Conservation (phyloP, 1,284 basidiomycete genomes). For the Microbotryum saponariae region DNA sequence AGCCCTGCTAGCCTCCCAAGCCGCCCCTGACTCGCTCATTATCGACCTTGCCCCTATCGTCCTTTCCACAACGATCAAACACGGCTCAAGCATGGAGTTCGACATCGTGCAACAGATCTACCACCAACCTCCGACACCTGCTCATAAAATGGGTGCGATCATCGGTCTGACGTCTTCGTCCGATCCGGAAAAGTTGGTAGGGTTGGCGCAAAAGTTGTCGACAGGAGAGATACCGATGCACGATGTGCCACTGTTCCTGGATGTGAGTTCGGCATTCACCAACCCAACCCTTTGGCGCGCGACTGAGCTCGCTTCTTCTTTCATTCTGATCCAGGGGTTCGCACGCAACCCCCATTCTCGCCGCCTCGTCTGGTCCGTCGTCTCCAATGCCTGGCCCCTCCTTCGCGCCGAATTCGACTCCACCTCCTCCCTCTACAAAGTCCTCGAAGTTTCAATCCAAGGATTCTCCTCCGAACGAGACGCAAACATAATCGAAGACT, state of each 20-base stretch:
- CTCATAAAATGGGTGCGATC: conserved; percentile 42
- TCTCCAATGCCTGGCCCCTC: conserved; percentile 16
- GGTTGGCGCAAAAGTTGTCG: conserved; percentile 37
- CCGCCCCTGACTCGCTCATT: conserved; percentile 66
- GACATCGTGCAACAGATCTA: conserved; percentile 51
- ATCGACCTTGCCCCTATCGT: conserved; percentile 63
- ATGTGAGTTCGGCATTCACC: not conserved
- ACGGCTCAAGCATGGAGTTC: conserved; percentile 12
- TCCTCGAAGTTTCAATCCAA: too few species aligned
- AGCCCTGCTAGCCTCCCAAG: conserved; percentile 55
- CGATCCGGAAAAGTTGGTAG: conserved; percentile 36
- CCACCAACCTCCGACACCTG: conserved; percentile 56
- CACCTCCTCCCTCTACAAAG: too few species aligned
- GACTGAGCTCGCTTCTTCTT: not conserved
- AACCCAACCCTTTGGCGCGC: not conserved
- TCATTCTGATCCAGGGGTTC: conserved; percentile 7
- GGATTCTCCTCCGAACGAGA: too few species aligned
- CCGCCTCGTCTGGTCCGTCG: conserved; percentile 15
- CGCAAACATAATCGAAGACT: too few species aligned
- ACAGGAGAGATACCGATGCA: conserved; percentile 39
- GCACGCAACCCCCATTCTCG: conserved; percentile 16
- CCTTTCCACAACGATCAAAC: not conserved
- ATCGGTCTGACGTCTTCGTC: conserved; percentile 38
- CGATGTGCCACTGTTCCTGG: conserved; percentile 20
- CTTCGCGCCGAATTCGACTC: too few species aligned